These are phyloP conservation scores for Phytopythium sindhum DNA, from an alignment of 352 stramenopile genomes.

Conservation along the genomic window DNA sequence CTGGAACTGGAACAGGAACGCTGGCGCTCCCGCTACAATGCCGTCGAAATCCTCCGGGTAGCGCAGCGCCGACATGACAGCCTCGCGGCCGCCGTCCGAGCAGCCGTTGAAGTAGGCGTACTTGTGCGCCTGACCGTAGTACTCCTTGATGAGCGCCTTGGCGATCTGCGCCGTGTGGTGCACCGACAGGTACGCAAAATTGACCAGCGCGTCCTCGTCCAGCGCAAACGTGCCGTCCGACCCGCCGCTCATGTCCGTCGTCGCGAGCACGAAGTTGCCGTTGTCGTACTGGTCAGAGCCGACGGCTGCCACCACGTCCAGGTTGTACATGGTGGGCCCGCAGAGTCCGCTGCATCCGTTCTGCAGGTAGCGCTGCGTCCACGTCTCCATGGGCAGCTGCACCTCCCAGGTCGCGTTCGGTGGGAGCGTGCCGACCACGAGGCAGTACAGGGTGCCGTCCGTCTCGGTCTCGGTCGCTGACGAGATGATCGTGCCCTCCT, in stretches of 20 bases:
- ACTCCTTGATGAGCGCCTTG: slow-evolving; percentile 37
- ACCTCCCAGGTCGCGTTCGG: slow-evolving; percentile 27
- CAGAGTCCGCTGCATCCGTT: slow-evolving; percentile 32
- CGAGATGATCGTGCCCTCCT: slow-evolving; percentile 19
- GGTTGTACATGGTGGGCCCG: slow-evolving; percentile 10
- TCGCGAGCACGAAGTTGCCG: slow-evolving; percentile 27
- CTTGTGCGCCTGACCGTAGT: slow-evolving; percentile 30
- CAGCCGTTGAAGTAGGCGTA: slow-evolving; percentile 49
- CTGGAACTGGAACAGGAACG: slow-evolving; percentile 40
- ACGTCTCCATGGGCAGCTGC: slow-evolving; percentile 25
- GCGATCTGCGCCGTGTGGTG: slow-evolving; percentile 31
- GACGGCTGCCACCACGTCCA: slow-evolving; percentile 19
- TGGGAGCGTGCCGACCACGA: slow-evolving; percentile 24
- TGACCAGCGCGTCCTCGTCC: slow-evolving; percentile 20
- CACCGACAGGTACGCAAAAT: slow-evolving; percentile 37
- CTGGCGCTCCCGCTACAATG: slow-evolving; percentile 34
- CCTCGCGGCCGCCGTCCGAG: slow-evolving; percentile 37
- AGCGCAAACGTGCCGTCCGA: slow-evolving; percentile 29
- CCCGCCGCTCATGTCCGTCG: slow-evolving; percentile 27
- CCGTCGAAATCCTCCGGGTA: slow-evolving; percentile 41
- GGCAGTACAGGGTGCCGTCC: slow-evolving; percentile 27
- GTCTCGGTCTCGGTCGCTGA: slow-evolving; percentile 18
- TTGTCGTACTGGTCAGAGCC: slow-evolving; percentile 17
- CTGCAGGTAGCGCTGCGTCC: slow-evolving; percentile 36
- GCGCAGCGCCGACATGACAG: slow-evolving; percentile 35